Base-by-base conservation (phyloP, 495 filamentous ascomycete genomes). In the Aspergillus sclerotioniger region DNA sequence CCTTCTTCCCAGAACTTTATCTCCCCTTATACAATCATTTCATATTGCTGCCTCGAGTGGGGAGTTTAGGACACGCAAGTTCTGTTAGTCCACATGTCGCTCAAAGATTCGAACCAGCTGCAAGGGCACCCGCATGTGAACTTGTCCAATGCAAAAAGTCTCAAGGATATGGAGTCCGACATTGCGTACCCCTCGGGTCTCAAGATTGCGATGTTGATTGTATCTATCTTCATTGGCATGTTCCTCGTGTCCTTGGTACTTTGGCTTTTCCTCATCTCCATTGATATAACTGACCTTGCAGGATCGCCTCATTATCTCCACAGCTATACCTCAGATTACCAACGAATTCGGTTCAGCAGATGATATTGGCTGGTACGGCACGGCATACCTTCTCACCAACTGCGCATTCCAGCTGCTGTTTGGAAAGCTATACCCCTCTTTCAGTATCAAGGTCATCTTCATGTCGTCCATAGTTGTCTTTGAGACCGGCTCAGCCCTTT, bases 381-480 rank as follows among this genome's bases (percentile, higher is more conserved):
- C 44, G 12, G 39, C 52, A 1, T 54, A 54, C 20, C 20, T 54
- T 13, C 25, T 54, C 12, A 54, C 52, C 3, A 31, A 45, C 39
- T 45, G 52, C 37, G 37, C 39, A 0, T 46, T 45, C 21, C 52
- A 54, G 20, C 20, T 45, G 12, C 2, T 45, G 89, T 82, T 84
- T 67, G 88, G 88, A 54, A 81, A 81, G 51, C 64, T 90, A 33
- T 90, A 90, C 71, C 82, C 77, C 8, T 84, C 87, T 72, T 88
- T 84, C 67, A 62, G 69, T 19, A 64, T 80, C 17, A 82, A 87
- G 67, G 70, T 59, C 37, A 70, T 84, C 10, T 92, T 84, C 67
- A 67, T 92, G 2, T 56, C 65, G 9, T 81, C 86, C 47, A 80
- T 92, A 45, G 63, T 69, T 46, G 62, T 91, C 54, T 91, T 92